Base-by-base conservation (phyloP, 108 stramenopile genomes). In the Conticribra guillardii region DNA sequence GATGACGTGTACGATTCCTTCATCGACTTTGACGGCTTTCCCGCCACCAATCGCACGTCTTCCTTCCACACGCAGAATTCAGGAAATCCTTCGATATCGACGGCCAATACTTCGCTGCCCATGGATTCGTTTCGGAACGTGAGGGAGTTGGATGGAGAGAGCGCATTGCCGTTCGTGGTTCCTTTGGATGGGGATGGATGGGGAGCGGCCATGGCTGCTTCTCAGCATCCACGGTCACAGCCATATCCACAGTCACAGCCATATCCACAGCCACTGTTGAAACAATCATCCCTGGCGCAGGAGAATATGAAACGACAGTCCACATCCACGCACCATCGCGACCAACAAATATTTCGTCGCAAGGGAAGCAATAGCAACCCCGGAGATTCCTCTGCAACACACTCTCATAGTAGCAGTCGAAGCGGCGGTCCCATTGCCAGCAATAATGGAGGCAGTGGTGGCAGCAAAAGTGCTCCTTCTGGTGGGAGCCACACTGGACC, bases 1-100 rank as follows among this genome's bases (percentile, higher is more conserved):
- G n/a, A n/a, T n/a, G n/a, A n/a, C n/a, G n/a, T n/a, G n/a, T 62
- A 71, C 71, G 26, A 54, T 50, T 71, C 61, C 54, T 54, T 71
- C 67, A 58, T 58, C 24, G 61, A 71, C 46, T 26, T 71, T n/a
- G 54, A 26, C 41, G 58, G 54, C 16, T 63, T 63, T 23, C 37
- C 61, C 31, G 2, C 60, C 24, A 19, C 45, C 29, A 15, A 16
- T 18, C 2, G 18, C 34, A 50, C 65, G 16, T 32, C 65, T 2
- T 52, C 52, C 67, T 57, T 54, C 32, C 31, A 33, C 41, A 54
- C 71, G 34, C 37, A 59, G 4, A 48, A 60, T 30, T 55, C 70
- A 5, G 8, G 11, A 41, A 23, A 61, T 59, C 2, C 62, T 24
- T 18, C 37, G 23, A 54, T 37, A 33, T 27, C 28, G 33, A 51